These are phyloP conservation scores for Podaxis pistillaris DNA, from an alignment of 768 basidiomycete species.

Conservation along the genomic window DNA sequence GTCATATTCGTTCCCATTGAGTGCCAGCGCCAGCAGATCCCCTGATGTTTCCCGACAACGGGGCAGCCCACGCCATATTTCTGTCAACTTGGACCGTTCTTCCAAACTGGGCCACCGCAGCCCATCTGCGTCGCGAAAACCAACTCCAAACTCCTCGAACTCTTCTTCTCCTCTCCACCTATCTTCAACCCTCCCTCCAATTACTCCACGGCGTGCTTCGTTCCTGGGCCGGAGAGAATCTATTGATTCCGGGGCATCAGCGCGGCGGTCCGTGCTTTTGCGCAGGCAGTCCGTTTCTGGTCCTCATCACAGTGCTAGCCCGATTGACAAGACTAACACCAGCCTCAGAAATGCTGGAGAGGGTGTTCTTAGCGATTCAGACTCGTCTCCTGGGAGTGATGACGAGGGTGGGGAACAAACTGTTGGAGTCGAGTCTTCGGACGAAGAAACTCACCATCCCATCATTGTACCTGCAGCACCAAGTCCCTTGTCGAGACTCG, in stretches of 20 bases:
- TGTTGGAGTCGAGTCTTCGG: constrained; percentile 30
- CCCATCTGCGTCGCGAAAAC: constrained; percentile 35
- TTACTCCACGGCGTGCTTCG: constrained; percentile 40
- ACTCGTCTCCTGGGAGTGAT: constrained; percentile 50
- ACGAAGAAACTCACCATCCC: constrained; percentile 28
- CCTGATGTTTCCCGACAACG: constrained; percentile 4
- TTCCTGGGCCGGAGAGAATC: constrained; percentile 38
- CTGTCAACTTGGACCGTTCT: constrained; percentile 16
- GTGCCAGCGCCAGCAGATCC: neutral
- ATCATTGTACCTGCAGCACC: constrained; percentile 27
- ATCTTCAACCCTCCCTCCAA: constrained; percentile 41
- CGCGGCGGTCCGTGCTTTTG: constrained; percentile 36
- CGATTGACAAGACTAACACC: constrained; percentile 33
- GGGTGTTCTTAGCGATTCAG: constrained; percentile 76
- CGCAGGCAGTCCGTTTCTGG: constrained; percentile 44
- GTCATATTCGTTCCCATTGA: constrained; percentile 24
- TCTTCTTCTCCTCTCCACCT: constrained; percentile 55
- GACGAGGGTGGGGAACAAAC: constrained; percentile 28
- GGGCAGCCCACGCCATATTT: constrained; percentile 9
- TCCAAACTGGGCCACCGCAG: constrained; percentile 14
- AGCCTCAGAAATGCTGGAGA: constrained; percentile 71
- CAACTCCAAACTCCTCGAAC: constrained; percentile 58
- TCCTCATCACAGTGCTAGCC: constrained; percentile 34
- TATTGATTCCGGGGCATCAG: constrained; percentile 28
- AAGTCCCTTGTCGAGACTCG: constrained; percentile 65